Conservation (phyloP, 805 yeast species). For the Yarrowia sp. region DNA sequence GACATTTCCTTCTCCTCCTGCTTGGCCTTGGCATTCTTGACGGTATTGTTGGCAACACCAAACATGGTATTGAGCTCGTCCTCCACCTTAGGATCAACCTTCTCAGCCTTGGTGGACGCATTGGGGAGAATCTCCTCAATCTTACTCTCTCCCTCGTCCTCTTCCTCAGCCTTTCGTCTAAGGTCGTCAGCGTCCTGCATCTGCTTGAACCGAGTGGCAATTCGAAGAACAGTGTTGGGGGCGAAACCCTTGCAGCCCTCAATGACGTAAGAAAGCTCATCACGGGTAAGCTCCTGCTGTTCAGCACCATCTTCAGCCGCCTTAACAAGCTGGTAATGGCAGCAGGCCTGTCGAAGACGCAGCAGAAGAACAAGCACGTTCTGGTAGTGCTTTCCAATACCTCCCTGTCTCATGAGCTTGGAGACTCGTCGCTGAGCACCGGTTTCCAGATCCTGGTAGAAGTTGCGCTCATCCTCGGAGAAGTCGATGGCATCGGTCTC, state of each 20-base stretch:
- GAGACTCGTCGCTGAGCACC: slow-evolving; percentile 45
- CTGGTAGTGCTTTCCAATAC: slow-evolving; percentile 44
- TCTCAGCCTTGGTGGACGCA: not conserved
- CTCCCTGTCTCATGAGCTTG: slow-evolving; percentile 46
- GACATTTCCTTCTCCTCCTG: slow-evolving; percentile 7
- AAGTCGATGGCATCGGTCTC: slow-evolving; percentile 46
- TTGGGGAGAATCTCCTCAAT: not conserved
- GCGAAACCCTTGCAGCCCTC: slow-evolving; percentile 23
- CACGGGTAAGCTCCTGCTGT: slow-evolving; percentile 6
- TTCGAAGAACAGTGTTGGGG: slow-evolving; percentile 30
- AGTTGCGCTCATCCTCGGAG: slow-evolving; percentile 45
- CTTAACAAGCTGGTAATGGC: slow-evolving; percentile 44
- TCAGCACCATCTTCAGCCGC: slow-evolving; percentile 8
- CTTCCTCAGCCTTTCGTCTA: slow-evolving; percentile 5
- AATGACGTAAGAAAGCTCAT: slow-evolving; percentile 6
- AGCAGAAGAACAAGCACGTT: slow-evolving; percentile 48
- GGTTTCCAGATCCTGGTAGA: slow-evolving; percentile 55
- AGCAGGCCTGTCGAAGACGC: slow-evolving; percentile 52
- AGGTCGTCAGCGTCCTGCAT: slow-evolving; percentile 37
- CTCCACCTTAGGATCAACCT: not conserved
- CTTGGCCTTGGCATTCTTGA: not conserved
- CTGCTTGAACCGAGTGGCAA: slow-evolving; percentile 26
- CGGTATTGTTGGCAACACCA: not conserved
- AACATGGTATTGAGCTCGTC: slow-evolving; percentile 1
- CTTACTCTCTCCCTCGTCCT: not conserved